Conservation (phyloP, 306 rosid species). For the Trifolium repens region DNA sequence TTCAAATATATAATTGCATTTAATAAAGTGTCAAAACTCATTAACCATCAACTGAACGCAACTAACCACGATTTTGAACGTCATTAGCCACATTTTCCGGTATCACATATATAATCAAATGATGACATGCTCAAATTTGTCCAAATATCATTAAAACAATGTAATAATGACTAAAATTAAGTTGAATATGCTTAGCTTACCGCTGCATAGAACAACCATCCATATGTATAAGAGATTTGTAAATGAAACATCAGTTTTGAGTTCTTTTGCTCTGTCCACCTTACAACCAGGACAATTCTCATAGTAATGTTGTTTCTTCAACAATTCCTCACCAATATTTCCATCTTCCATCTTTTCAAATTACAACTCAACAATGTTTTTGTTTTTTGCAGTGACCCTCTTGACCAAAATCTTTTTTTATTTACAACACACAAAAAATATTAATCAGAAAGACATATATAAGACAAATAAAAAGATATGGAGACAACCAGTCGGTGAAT, state of each 20-base stretch:
- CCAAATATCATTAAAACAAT: no score
- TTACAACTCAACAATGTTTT: not conserved
- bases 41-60: no score
- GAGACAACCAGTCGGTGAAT: no score
- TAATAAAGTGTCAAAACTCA: no score
- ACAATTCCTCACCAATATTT: constrained; percentile 41
- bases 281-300: constrained; percentile 80
- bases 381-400: not conserved
- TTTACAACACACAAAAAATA: not conserved
- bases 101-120: no score
- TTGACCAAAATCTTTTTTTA: not conserved
- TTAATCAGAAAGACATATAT: not conserved
- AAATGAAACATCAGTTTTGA: constrained; percentile 51
- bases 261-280: constrained; percentile 55
- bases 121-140: not conserved
- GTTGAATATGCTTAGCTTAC: constrained; percentile 39
- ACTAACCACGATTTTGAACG: no score
- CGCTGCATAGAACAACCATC: constrained; percentile 55
- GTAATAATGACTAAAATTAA: not conserved
- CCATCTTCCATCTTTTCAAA: constrained; percentile 32
- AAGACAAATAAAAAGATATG: not conserved
- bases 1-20: no score
- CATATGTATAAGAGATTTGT: constrained; percentile 52
- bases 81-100: no score
- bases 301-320: constrained; percentile 56